Base-by-base conservation (phyloP, 208 protist genomes). In the Leishmania gerbilli region DNA sequence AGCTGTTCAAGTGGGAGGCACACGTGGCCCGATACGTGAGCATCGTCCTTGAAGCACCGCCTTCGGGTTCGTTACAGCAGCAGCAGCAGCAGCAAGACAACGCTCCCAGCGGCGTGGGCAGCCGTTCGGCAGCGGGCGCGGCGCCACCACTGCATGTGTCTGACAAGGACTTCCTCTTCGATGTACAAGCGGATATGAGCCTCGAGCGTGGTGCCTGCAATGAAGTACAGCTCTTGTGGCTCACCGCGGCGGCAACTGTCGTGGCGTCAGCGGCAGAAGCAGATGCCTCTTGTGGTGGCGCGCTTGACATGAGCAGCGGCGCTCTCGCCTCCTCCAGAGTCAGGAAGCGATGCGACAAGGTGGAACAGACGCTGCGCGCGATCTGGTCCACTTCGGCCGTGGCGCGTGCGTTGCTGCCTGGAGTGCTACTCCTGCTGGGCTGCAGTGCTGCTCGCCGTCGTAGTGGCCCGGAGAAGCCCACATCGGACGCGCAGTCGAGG, bases 1-100 rank as follows among this genome's bases (percentile, higher is more conserved):
- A 34, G 21, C 2, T 85, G 3, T 77, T 67, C 82, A 81, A 75
- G 72, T 85, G 82, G 82, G 82, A 85, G 64, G 77, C 82, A 40
- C 77, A 68, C 31, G 27, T 81, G 19, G 77, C 82, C 3, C 69
- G 47, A 8, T 85, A 81, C 82, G 82, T 53, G 71, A 67, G 7
- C 40, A 72, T 71, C 19, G 49, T 27, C 34, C 45, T 82, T 55
- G 72, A 27, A 47, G 45, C 27, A 13, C 2, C 42, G 11, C 56
- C 79, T 60, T 27, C 51, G 24, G 7, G 15, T 7, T 19, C 49
- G 31, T 6, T 4, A 49, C 72, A 34, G 49, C 9, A 19, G 72
- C 53, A 37, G 72, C 53, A 37, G 49, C 53, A 37, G 34, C 51
- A 77, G 31, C 62, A 15, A 7, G 62, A 2, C 49, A 27, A 27